Evolutionary conservation across 73 alveolate species (phyloP), one percentile per base, ranked within the genome.

Genomic region (Paramecium octaurelia): DNA sequence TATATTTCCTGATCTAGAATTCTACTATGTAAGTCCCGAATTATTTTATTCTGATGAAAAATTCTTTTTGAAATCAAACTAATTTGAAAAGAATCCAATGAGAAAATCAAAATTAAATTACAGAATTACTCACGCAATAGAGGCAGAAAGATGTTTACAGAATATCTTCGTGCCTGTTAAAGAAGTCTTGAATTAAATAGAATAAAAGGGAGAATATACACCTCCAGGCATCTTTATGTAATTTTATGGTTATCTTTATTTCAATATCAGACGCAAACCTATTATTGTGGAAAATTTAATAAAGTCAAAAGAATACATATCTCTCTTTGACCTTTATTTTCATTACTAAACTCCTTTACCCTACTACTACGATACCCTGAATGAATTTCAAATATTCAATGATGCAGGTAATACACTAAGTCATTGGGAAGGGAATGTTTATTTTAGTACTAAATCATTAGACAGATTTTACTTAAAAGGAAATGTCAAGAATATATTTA

Each of bases 211-310:
- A 44, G 16, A 80, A n/a, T 80, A 80, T 80, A 23, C 46, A 10
- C 91, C 91, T 21, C 91, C 91, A 18, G 91, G 91, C 10, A 23
- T 80, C 4, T 80, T 80, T 80, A 44, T 80, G 76, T 6, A 80
- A 80, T 80, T 80, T 48, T 80, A 46, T 80, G 91, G 91, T 38
- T 80, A 80, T 44, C 20, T 80, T 5, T 80, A 80, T 44, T 80
- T 80, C n/a, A 44, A 46, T 24, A 80, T 80, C 6, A 80, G 91
- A 80, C 34, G 8, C 29, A 80, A 80, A 24, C 91, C 91, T 38
- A 43, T 80, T 16, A 43, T 23, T 20, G 12, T 44, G 4, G 91
- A 80, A 24, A 80, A 46, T 80, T 35, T 80, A 21, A 46, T 80
- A 3, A 46, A 80, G 14, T 59, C 91, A 18, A 48, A 35, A 44